Evolutionary conservation across 2,329 filamentous ascomycete species (phyloP), one percentile per base, ranked within the genome.

Genomic region (Knufia fluminis): DNA sequence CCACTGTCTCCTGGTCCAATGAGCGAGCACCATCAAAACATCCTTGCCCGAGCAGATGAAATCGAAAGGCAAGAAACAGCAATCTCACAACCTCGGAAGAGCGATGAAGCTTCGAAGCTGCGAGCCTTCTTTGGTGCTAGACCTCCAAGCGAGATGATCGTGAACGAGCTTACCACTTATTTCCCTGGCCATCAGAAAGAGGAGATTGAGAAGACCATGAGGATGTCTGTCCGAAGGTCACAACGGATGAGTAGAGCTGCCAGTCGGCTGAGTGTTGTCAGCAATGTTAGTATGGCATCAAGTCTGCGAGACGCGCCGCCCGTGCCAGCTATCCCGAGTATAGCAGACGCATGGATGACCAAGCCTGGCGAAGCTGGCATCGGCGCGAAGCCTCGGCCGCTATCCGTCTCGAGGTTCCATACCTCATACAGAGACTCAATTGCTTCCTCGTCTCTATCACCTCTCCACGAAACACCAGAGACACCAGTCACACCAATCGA

Each of bases 71-170:
- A 46, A 62, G 72, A 62, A 48, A 52, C 57, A 42, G 51, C 56
- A 33, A 51, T 52, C 20, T 44, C 53, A 12, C 38, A 54, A 40
- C 58, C 59, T 22, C 56, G 59, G 35, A 50, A 50, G 4, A 45
- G 39, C 12, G 50, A 50, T 23, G 62, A 64, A 51, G 65, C 66
- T 35, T 63, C 63, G 12, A 71, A 68, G 50, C 54, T 72, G 14
- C 68, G 70, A n/a, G 70, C 70, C 56, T 97, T 97, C 68, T 92
- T 94, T 60, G 91, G 91, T 28, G 82, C 92, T 56, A 78, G 92
- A 59, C 92, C 92, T 16, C 92, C 92, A 1, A 97, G 91, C 70
- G 92, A 98, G 71, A 79, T 98, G 64, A 98, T 98, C 63, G 91
- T 91, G 22, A 94, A 92, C 19, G 92, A 98, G 64, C 73, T 98